A percentile compares a stretch with the other conserved stretches of the same genome.
Evolutionary conservation across 495 filamentous ascomycete genomes (phyloP).

Genomic region (Lasiosphaeriaceae sp.): DNA sequence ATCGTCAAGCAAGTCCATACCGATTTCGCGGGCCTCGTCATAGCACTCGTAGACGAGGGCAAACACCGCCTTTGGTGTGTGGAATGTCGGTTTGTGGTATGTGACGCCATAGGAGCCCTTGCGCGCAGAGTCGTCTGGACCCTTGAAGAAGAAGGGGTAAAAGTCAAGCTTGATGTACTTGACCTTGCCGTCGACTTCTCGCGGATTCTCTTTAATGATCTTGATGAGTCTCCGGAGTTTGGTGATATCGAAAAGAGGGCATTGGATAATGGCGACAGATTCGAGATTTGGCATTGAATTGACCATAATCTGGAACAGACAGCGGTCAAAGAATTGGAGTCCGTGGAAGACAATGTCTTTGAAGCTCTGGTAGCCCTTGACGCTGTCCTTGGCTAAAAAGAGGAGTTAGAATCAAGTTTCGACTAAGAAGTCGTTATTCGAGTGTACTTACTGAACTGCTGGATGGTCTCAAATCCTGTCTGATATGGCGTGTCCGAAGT

Average conservation of each 20-base stretch:
- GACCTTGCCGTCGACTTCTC: not conserved
- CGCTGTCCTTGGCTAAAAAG: slow-evolving; percentile 1
- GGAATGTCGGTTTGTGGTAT: slow-evolving; percentile 21
- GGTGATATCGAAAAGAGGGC: slow-evolving; percentile 22
- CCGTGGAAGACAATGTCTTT: slow-evolving; percentile 16
- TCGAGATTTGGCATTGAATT: slow-evolving; percentile 23
- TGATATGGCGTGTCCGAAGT: no score
- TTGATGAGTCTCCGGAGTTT: slow-evolving; percentile 16
- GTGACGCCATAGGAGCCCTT: slow-evolving; percentile 23
- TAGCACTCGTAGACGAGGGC: slow-evolving; percentile 6
- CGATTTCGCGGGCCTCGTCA: slow-evolving; percentile 7
- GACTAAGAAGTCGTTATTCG: no score
- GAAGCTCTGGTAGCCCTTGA: slow-evolving; percentile 9
- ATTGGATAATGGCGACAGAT: slow-evolving; percentile 18
- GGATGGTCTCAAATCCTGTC: not conserved
- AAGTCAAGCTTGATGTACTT: slow-evolving; percentile 20
- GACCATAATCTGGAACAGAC: slow-evolving; percentile 17
- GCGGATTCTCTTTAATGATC: slow-evolving; percentile 7
- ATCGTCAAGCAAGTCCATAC: slow-evolving; percentile 26
- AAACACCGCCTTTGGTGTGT: slow-evolving; percentile 20
- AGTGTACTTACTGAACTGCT: no score
- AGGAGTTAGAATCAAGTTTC: no score
- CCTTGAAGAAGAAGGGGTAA: slow-evolving; percentile 19
- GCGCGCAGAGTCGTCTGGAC: slow-evolving; percentile 7
- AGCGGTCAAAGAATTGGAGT: slow-evolving; percentile 14